Evolutionary conservation across 768 basidiomycete genomes (phyloP).

Genomic region (Leccinum broughii): DNA sequence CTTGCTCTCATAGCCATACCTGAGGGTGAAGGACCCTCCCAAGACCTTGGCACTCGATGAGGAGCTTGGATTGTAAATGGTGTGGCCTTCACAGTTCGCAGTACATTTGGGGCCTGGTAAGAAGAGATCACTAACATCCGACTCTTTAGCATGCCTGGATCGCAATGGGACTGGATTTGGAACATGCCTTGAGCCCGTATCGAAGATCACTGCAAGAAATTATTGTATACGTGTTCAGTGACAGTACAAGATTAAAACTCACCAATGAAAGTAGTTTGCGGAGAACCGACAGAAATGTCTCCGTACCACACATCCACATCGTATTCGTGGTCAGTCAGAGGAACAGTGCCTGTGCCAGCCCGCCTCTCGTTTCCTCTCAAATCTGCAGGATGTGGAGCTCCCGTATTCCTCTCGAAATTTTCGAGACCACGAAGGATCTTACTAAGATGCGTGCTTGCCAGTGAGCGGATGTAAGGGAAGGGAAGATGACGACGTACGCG

Average conservation of each 20-base stretch:
- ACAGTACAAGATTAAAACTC: not conserved
- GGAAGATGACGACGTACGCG: conserved; percentile 6
- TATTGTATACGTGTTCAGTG: not conserved
- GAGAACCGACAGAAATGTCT: conserved; percentile 9
- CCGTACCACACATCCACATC: conserved; percentile 9
- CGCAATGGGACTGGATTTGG: not conserved
- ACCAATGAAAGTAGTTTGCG: not conserved
- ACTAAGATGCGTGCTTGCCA: not conserved
- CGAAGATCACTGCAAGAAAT: not conserved
- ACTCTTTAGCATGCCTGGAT: not conserved
- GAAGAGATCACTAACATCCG: conserved; percentile 24
- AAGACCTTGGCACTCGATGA: conserved; percentile 13
- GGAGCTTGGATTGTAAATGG: conserved; percentile 29
- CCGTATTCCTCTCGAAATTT: conserved; percentile 6
- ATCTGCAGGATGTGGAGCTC: not conserved
- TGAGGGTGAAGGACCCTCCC: not conserved
- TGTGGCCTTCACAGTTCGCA: conserved; percentile 32
- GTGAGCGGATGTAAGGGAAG: not conserved
- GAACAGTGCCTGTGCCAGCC: not conserved
- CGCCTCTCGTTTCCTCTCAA: not conserved
- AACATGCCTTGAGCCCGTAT: conserved; percentile 12
- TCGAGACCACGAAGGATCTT: conserved; percentile 4
- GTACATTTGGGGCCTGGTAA: conserved; percentile 26
- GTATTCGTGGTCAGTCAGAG: not conserved
- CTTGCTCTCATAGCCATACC: not conserved